These are phyloP conservation scores for Curvularia lunata DNA, from an alignment of 2,329 filamentous ascomycete species.

Conservation along the genomic window DNA sequence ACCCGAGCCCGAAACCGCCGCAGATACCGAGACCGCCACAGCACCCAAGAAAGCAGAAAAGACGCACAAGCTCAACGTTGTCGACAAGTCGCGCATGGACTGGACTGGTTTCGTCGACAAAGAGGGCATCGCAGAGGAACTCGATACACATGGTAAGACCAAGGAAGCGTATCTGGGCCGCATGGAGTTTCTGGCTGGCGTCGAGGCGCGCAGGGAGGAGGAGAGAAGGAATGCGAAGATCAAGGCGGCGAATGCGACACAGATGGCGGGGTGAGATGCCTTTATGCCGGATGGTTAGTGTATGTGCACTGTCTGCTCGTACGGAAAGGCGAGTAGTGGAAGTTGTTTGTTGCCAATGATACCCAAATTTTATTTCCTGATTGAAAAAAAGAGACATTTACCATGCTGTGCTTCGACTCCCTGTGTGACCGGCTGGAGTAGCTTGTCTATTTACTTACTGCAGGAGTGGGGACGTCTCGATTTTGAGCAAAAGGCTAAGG, in stretches of 20 bases:
- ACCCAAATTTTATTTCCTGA: constrained; percentile 11
- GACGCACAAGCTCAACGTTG: constrained; percentile 68
- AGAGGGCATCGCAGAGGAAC: constrained; percentile 66
- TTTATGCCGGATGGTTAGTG: background rate
- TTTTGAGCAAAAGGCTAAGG: background rate
- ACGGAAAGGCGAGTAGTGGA: background rate
- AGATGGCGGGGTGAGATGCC: constrained; percentile 4
- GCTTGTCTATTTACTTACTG: background rate
- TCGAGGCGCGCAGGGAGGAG: constrained; percentile 63
- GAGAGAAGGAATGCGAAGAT: constrained; percentile 57
- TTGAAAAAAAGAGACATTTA: background rate
- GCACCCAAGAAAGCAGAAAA: constrained; percentile 41
- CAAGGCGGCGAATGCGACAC: constrained; percentile 42
- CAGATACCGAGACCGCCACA: constrained; percentile 18
- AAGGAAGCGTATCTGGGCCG: constrained; percentile 67
- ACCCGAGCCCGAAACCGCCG: constrained; percentile 23
- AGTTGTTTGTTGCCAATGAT: constrained; percentile 8
- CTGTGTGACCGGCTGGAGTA: background rate
- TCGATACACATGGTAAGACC: constrained; percentile 66
- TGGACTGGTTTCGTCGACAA: constrained; percentile 69
- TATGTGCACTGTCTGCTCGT: background rate
- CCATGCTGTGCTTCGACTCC: background rate
- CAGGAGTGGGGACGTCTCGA: background rate
- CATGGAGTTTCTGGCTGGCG: constrained; percentile 67
- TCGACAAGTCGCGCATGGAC: constrained; percentile 70